These are phyloP conservation scores for Quercus alba DNA, from an alignment of 306 rosid species.

Conservation along the genomic window DNA sequence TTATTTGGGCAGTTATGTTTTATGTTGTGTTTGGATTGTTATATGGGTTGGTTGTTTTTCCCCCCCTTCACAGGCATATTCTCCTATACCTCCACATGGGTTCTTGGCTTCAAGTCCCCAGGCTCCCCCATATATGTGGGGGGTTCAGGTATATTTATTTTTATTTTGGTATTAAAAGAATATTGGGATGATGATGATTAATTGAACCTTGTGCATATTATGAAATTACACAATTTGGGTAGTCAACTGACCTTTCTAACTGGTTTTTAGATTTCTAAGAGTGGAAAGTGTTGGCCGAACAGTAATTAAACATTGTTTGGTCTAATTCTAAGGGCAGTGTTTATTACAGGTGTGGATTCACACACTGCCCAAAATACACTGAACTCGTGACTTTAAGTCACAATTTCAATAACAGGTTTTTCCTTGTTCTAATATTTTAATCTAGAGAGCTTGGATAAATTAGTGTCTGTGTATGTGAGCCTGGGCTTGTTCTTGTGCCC, in stretches of 20 bases:
- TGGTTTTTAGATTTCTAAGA: not conserved
- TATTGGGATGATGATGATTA: not conserved
- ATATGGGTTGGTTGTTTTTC: not conserved
- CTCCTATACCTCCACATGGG: constrained; percentile 95
- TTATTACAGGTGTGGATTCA: too few species aligned
- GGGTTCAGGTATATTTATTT: constrained; percentile 71
- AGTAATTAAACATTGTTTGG: not conserved
- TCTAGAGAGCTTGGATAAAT: not conserved
- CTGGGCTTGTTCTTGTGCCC: not conserved
- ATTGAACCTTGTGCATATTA: constrained; percentile 4
- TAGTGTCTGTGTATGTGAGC: not conserved
- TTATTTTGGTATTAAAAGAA: not conserved
- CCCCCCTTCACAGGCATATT: constrained; percentile 60
- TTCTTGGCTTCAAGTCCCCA: constrained; percentile 92
- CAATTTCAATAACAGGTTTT: not conserved
- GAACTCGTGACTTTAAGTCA: too few species aligned
- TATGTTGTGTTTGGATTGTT: constrained; percentile 30
- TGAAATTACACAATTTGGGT: not conserved
- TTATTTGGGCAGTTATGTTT: constrained; percentile 19
- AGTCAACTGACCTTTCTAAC: not conserved
- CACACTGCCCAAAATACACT: too few species aligned
- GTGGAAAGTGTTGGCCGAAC: not conserved
- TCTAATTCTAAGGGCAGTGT: too few species aligned
- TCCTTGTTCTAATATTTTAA: not conserved
- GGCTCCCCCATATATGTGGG: constrained; percentile 99